These are phyloP conservation scores for Aspergillus glaucus DNA, from an alignment of 2,329 filamentous ascomycete species.

Conservation along the genomic window DNA sequence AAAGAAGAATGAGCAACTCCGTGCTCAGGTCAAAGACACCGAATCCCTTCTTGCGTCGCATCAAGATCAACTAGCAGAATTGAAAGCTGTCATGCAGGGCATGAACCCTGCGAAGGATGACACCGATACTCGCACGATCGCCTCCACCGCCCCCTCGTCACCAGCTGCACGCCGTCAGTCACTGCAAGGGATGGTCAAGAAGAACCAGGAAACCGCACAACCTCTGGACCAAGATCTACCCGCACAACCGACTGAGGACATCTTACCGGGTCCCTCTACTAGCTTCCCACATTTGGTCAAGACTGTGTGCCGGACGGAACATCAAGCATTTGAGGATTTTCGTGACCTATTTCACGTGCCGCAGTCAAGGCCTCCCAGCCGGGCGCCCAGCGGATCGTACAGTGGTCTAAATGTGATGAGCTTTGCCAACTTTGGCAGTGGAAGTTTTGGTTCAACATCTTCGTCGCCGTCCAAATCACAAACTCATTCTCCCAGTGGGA, in stretches of 20 bases:
- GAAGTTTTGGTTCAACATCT: slow-evolving; percentile 51
- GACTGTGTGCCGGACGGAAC: slow-evolving; percentile 74
- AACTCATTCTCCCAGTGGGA: slow-evolving; percentile 47
- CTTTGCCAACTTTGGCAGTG: slow-evolving; percentile 39
- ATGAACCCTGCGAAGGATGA: slow-evolving; percentile 69
- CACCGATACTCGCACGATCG: slow-evolving; percentile 59
- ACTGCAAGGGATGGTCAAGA: slow-evolving; percentile 47
- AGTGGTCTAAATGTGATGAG: slow-evolving; percentile 57
- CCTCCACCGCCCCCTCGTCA: slow-evolving; percentile 67
- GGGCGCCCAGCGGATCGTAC: slow-evolving; percentile 67
- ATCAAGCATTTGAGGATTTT: slow-evolving; percentile 80
- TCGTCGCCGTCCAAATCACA: slow-evolving; percentile 55
- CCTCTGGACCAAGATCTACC: slow-evolving; percentile 41
- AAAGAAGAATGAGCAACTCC: slow-evolving; percentile 81
- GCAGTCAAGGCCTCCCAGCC: slow-evolving; percentile 56
- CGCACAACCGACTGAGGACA: slow-evolving; percentile 42
- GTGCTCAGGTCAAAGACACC: slow-evolving; percentile 76
- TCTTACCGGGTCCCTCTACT: slow-evolving; percentile 57
- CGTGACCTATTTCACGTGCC: slow-evolving; percentile 66
- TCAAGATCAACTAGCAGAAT: slow-evolving; percentile 83
- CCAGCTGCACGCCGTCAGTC: slow-evolving; percentile 58
- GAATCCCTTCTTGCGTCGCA: slow-evolving; percentile 80
- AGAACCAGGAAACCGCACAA: slow-evolving; percentile 54
- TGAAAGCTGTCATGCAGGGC: slow-evolving; percentile 88
- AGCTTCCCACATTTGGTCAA: slow-evolving; percentile 79